Conservation (phyloP, 805 yeast genomes). For the Zygosaccharomyces kombuchaensis region DNA sequence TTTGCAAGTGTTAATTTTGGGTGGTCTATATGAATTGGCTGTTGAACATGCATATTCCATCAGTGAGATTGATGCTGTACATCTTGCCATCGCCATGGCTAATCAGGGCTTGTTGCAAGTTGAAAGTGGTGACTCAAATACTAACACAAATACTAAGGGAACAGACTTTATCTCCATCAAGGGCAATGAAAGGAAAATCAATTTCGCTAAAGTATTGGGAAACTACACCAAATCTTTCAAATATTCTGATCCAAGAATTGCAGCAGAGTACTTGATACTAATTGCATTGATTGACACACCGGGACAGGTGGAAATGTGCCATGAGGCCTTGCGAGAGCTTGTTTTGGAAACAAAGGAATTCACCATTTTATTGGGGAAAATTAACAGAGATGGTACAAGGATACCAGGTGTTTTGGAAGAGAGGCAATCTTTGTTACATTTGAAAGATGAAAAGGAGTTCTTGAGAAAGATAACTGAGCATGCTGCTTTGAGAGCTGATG, state of each 20-base stretch:
- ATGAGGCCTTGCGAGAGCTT: conserved; percentile 77
- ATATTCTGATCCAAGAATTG: conserved; percentile 80
- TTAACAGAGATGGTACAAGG: conserved; percentile 69
- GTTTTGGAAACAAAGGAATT: conserved; percentile 85
- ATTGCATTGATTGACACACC: conserved; percentile 51
- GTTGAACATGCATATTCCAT: conserved; percentile 50
- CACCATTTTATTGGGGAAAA: conserved; percentile 74
- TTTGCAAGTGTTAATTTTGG: conserved; percentile 64
- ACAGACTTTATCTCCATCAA: conserved; percentile 38
- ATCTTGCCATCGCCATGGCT: conserved; percentile 75
- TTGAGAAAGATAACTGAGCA: conserved; percentile 70
- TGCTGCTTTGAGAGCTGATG: conserved; percentile 83
- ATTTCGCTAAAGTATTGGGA: conserved; percentile 64
- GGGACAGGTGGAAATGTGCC: conserved; percentile 54
- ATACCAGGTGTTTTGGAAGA: conserved; percentile 80
- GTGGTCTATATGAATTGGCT: conserved; percentile 81
- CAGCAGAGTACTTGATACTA: conserved; percentile 80
- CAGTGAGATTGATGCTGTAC: conserved; percentile 83
- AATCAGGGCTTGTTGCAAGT: conserved; percentile 58
- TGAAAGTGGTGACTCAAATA: conserved; percentile 13
- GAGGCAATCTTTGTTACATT: conserved; percentile 59
- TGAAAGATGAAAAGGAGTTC: conserved; percentile 56
- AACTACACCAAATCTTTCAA: conserved; percentile 80
- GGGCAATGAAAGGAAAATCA: conserved; percentile 36
- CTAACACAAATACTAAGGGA: conserved; percentile 15